Conservation (phyloP, 2,329 filamentous ascomycete species). For the Arthrobotrys musiformis region DNA sequence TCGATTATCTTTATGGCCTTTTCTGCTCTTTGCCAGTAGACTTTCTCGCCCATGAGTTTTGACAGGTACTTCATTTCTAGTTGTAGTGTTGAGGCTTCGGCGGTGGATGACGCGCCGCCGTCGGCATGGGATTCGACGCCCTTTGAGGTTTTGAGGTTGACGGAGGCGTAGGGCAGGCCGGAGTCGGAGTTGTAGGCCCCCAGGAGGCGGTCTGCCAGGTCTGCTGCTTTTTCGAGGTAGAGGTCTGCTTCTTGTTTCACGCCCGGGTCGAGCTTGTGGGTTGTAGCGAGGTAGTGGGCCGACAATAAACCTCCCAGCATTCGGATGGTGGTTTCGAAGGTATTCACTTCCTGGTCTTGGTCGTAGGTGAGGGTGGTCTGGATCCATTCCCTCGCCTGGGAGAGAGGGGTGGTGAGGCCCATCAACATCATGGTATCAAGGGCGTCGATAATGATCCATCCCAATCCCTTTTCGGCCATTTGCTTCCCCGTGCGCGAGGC, state of each 20-base stretch:
- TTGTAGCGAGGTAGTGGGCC: conserved; percentile 91
- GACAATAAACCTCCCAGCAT: conserved; percentile 94
- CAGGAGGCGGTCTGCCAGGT: conserved; percentile 86
- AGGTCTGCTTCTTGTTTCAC: conserved; percentile 80
- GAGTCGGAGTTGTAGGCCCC: conserved; percentile 87
- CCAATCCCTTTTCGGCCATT: conserved; percentile 89
- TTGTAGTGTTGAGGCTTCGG: conserved; percentile 90
- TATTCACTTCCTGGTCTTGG: conserved; percentile 94
- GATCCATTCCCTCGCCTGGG: conserved; percentile 89
- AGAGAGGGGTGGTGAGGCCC: conserved; percentile 88
- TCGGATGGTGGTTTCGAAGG: conserved; percentile 96
- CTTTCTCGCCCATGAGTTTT: conserved; percentile 89
- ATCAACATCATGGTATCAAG: conserved; percentile 98
- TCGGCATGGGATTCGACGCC: conserved; percentile 86
- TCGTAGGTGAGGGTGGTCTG: conserved; percentile 82
- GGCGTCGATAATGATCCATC: conserved; percentile 98
- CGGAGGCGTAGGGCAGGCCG: conserved; percentile 88
- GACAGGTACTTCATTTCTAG: conserved; percentile 97
- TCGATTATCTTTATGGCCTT: conserved; percentile 92
- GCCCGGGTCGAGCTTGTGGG: conserved; percentile 80
- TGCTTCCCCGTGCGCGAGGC: conserved; percentile 79
- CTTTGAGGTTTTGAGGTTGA: conserved; percentile 81
- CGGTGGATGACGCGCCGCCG: conserved; percentile 88
- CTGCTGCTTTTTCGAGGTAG: conserved; percentile 94
- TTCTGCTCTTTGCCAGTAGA: conserved; percentile 92